phyloP scores from a whole-genome alignment of 176 grass and related monocot genomes.

The Triticum dicoccoides region DNA sequence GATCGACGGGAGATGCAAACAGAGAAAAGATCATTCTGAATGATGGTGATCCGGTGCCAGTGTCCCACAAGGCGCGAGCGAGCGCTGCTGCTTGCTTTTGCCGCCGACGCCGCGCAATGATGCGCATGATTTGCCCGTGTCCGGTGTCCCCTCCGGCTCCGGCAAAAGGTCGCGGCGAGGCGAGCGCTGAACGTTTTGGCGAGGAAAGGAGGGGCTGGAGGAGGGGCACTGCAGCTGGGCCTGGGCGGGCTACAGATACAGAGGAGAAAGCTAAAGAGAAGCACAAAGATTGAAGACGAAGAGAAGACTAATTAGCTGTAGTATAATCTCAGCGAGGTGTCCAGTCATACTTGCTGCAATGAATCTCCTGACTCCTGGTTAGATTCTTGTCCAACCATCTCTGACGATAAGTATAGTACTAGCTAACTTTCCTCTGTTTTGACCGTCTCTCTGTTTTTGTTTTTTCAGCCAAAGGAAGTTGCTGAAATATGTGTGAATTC shows the following conservation, averaged over 20 bases:
- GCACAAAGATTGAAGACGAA: background rate
- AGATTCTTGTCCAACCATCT: background rate
- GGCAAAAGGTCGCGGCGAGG: conserved; percentile 37
- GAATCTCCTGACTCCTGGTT: background rate
- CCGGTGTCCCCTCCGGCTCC: conserved; percentile 16
- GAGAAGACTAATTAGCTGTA: background rate
- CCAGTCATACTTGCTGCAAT: background rate
- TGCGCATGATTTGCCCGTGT: conserved; percentile 36
- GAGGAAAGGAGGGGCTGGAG: conserved; percentile 18
- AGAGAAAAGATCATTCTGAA: conserved; percentile 19
- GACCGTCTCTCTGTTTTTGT: background rate
- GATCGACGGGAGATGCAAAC: background rate
- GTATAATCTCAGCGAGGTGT: conserved; percentile 29
- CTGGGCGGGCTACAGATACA: background rate
- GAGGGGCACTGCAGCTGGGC: background rate
- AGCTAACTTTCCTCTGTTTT: too few relatives aligned
- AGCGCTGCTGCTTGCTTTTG: conserved; percentile 31
- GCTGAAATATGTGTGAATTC: background rate
- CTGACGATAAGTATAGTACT: background rate
- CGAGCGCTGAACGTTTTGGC: conserved; percentile 10
- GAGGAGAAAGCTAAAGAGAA: conserved; percentile 27
- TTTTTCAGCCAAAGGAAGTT: background rate
- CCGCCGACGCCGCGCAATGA: conserved; percentile 9
- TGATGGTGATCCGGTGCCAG: background rate
- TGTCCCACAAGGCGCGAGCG: conserved; percentile 44